phyloP scores from a whole-genome alignment of 345 rosid genomes.

The Rubroshorea leprosula region DNA sequence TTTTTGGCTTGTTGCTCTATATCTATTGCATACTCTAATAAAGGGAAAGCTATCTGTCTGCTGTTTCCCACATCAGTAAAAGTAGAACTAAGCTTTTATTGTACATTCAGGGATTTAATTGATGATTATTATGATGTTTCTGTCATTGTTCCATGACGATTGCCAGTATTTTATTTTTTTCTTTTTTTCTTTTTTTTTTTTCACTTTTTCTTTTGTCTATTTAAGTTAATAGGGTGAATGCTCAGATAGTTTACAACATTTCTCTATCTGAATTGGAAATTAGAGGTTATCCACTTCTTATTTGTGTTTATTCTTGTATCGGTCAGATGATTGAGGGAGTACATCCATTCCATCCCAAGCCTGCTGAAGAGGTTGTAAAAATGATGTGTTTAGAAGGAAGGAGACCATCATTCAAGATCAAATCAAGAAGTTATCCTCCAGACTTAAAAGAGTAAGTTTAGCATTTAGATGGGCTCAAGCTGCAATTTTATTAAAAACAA shows the following conservation, averaged over 20 bases:
- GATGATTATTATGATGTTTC: too few relatives aligned
- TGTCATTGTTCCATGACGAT: too few relatives aligned
- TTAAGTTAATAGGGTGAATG: too few relatives aligned
- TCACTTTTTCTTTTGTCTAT: too few relatives aligned
- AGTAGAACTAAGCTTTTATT: too few relatives aligned
- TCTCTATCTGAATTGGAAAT: not conserved
- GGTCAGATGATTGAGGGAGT: conserved; percentile 84
- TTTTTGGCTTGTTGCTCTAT: not conserved
- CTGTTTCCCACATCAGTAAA: too few relatives aligned
- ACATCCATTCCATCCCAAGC: conserved; percentile 63
- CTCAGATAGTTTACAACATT: too few relatives aligned
- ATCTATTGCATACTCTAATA: not conserved
- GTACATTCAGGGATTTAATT: too few relatives aligned
- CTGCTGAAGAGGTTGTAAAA: conserved; percentile 59
- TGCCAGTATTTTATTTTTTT: too few relatives aligned
- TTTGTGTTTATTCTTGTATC: conserved; percentile 10
- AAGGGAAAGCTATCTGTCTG: too few relatives aligned
- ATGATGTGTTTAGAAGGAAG: conserved; percentile 60
- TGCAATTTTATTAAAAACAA: conserved; percentile 5
- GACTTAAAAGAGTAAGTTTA: conserved; percentile 78
- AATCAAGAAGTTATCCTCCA: conserved; percentile 62
- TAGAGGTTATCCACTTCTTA: conserved; percentile 4
- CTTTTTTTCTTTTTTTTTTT: too few relatives aligned
- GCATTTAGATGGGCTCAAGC: conserved; percentile 1
- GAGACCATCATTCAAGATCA: conserved; percentile 66